A percentile compares a stretch with the other conserved stretches of the same genome.
Conservation (phyloP, 495 filamentous ascomycete species). For the Xylaria sp. region DNA sequence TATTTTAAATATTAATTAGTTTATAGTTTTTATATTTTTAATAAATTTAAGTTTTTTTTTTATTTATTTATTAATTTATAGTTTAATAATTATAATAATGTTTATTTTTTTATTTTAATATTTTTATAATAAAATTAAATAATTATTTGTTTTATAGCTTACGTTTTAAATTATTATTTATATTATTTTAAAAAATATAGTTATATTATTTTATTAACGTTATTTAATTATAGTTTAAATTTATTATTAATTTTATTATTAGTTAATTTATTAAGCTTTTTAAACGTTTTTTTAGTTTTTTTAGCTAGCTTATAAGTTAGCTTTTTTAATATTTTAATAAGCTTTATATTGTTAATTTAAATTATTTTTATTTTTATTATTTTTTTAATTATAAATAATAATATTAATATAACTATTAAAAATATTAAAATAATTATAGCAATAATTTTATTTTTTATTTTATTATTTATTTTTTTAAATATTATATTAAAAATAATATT, state of each 20-base stretch:
- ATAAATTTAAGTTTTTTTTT: too few species aligned
- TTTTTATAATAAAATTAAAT: neutral
- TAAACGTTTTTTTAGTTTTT: neutral
- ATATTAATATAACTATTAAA: neutral
- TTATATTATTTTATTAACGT: too few species aligned
- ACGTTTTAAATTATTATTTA: too few species aligned
- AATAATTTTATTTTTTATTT: slow-evolving; percentile 4
- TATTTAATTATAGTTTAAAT: too few species aligned
- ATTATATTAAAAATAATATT: neutral
- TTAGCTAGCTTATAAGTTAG: neutral
- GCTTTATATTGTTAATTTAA: neutral
- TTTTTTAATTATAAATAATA: neutral
- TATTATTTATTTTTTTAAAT: neutral
- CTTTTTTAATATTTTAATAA: slow-evolving; percentile 7
- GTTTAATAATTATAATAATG: neutral
- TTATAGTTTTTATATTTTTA: too few species aligned
- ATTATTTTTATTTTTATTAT: neutral
- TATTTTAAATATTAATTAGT: too few species aligned
- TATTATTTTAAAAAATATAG: too few species aligned
- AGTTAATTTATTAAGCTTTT: neutral
- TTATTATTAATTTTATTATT: neutral
- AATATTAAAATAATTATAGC: neutral
- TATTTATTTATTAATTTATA: slow-evolving; percentile 5
- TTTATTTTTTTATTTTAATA: neutral
- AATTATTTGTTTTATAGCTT: too few species aligned